phyloP scores from a whole-genome alignment of 2,329 filamentous ascomycete genomes.

The Aureobasidium sp. region DNA sequence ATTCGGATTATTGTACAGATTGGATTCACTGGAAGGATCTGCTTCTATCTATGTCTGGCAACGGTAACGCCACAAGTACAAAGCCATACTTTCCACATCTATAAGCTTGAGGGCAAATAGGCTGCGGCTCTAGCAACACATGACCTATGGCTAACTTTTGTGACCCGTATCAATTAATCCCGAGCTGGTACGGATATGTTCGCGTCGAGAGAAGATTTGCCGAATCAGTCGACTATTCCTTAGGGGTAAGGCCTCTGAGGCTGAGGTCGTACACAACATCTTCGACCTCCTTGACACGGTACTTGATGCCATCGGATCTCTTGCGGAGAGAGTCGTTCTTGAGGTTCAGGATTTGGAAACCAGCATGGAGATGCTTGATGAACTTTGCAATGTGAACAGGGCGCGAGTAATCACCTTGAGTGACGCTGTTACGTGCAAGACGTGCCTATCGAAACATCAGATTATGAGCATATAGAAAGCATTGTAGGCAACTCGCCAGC shows the following conservation, averaged over 20 bases:
- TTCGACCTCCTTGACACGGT: constrained; percentile 95
- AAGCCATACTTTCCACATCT: not conserved
- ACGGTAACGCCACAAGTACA: not conserved
- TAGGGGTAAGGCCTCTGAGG: constrained; percentile 64
- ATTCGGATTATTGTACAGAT: too few species aligned
- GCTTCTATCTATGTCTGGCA: not conserved
- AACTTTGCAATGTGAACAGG: constrained; percentile 85
- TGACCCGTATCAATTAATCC: too few species aligned
- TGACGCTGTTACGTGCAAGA: constrained; percentile 89
- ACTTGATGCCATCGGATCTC: constrained; percentile 89
- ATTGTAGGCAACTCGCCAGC: constrained; percentile 46
- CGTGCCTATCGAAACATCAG: constrained; percentile 48
- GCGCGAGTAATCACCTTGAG: constrained; percentile 76
- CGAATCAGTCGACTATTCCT: not conserved
- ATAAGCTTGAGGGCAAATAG: not conserved
- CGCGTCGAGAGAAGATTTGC: too few species aligned
- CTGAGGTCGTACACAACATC: constrained; percentile 96
- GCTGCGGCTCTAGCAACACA: not conserved
- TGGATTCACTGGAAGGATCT: too few species aligned
- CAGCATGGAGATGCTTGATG: constrained; percentile 89
- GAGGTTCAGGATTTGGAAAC: constrained; percentile 93
- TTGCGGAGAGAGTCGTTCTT: constrained; percentile 91
- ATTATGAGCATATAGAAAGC: not conserved
- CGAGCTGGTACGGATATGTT: too few species aligned
- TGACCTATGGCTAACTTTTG: not conserved